Evolutionary conservation across 2,329 filamentous ascomycete genomes (phyloP), one percentile per base, ranked within the genome.

Genomic region (Dothideomycetes sp.): DNA sequence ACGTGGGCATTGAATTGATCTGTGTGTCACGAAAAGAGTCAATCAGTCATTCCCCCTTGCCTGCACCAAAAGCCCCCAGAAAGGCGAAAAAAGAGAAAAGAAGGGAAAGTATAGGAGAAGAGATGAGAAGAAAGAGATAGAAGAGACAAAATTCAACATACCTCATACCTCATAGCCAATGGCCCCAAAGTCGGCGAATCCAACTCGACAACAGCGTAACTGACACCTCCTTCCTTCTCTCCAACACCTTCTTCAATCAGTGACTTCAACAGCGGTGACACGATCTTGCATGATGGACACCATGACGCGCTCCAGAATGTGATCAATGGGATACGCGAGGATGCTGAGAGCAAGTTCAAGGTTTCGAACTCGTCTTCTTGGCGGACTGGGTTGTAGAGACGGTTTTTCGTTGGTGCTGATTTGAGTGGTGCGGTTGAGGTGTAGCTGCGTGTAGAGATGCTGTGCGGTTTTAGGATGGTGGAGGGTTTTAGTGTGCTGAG

Each of bases 281-380:
- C 55, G 8, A 54, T 51, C 17, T 62, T 59, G 51, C 67, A 70
- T 4, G 62, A 63, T 1, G 57, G 51, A 45, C 64, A 68, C 64
- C 66, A 72, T 3, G 62, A 62, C 2, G 69, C 65, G 28, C 61
- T 68, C 68, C 68, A 73, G 9, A 71, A 53, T 0, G 69, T 72
- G 31, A 72, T 60, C 1, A 73, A 52, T 0, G 68, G 59, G 7
- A 58, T 55, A 29, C 65, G 61, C 10, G 55, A 61, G 47, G 61
- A 64, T 8, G 68, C 62, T 12, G 64, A 68, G 45, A 69, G 61
- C 33, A 71, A 58, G 5, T 64, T 63, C 6, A 72, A 62, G 4
- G 61, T 68, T 40, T 67, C 59, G 9, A 71, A 58, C 44, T 71
- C 68, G 24, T 64, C 57, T 35, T 68, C 65, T 22, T 55, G 58